These are phyloP conservation scores for Rhizoclosmatium globosum DNA, from an alignment of 192 early-diverging fungal genomes.

Conservation along the genomic window DNA sequence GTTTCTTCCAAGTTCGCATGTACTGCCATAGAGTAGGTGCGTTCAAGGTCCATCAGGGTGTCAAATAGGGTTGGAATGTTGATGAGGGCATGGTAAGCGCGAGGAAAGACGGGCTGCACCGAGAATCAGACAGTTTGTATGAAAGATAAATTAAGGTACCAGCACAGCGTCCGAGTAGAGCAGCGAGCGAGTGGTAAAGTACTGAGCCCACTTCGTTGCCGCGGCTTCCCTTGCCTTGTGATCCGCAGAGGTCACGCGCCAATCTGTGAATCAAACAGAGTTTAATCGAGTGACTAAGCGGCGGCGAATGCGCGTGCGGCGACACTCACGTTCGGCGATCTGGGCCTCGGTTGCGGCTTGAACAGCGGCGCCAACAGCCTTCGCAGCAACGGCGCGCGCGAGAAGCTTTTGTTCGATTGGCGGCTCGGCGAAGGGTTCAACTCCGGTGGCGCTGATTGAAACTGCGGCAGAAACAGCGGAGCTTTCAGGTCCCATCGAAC, in stretches of 20 bases:
- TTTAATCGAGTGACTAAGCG: background rate
- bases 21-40: constrained; percentile 36
- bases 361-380: background rate
- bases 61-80: constrained; percentile 36
- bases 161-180: background rate
- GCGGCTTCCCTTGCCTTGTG: background rate
- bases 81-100: constrained; percentile 34
- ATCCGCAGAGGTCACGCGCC: background rate
- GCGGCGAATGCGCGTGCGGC: no score
- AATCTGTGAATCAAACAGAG: background rate
- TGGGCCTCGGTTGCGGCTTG: background rate
- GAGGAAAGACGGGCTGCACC: constrained; percentile 38
- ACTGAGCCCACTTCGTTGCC: background rate
- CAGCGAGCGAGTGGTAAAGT: background rate
- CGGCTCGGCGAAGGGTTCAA: background rate
- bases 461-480: background rate
- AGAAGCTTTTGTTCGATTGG: background rate
- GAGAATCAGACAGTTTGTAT: background rate
- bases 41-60: constrained; percentile 45
- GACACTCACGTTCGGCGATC: no score
- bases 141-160: background rate
- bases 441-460: background rate
- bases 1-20: constrained; percentile 13
- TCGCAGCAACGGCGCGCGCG: background rate
- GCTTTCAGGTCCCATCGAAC: background rate